These are phyloP conservation scores for Medicago arabica DNA, from an alignment of 306 rosid genomes.

Conservation along the genomic window DNA sequence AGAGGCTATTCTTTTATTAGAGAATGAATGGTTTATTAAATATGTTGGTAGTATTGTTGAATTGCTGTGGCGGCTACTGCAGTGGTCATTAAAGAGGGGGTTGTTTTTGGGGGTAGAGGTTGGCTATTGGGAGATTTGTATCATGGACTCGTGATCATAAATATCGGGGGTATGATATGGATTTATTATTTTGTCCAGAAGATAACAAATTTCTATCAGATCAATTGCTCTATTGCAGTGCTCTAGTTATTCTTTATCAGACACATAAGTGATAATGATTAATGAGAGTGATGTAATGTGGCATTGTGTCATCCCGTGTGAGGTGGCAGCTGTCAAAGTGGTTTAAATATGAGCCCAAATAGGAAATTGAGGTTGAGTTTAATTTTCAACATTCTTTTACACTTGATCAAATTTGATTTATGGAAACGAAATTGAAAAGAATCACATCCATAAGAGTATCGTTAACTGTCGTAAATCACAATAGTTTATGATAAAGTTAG, in stretches of 20 bases:
- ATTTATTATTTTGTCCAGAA: constrained; percentile 7
- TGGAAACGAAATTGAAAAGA: neutral
- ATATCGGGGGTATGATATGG: neutral
- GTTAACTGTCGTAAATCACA: neutral
- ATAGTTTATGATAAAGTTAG: neutral
- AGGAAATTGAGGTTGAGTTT: neutral
- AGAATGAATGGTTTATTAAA: constrained; percentile 10
- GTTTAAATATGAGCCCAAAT: neutral
- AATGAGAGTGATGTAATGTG: constrained; percentile 1
- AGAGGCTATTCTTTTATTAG: neutral
- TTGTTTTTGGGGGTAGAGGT: neutral
- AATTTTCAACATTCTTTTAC: neutral
- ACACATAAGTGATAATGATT: neutral
- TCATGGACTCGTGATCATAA: neutral
- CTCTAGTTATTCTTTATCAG: constrained; percentile 14
- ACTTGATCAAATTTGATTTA: neutral
- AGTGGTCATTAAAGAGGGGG: neutral
- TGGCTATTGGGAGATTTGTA: constrained; percentile 1
- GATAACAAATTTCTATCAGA: neutral
- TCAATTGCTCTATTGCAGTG: neutral
- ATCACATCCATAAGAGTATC: neutral
- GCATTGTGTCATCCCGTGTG: neutral
- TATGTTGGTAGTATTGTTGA: constrained; percentile 18
- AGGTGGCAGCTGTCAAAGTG: constrained; percentile 5
- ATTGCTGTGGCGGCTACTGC: constrained; percentile 12